Percentiles rank a stretch among this genome's conserved stretches.
Conservation (phyloP, 2,329 filamentous ascomycete genomes). For the Claviceps spartinae region DNA sequence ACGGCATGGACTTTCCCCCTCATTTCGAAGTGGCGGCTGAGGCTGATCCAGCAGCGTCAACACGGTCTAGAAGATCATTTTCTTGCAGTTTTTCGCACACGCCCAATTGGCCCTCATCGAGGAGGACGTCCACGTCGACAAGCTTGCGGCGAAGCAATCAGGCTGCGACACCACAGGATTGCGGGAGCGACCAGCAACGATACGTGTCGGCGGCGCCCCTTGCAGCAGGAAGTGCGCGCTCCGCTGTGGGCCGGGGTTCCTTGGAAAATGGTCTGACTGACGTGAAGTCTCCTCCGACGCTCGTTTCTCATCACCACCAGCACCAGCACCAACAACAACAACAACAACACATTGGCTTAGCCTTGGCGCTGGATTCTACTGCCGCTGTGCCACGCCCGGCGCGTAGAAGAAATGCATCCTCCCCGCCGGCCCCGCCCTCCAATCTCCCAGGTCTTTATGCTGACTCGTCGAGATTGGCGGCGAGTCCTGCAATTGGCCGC, state of each 20-base stretch:
- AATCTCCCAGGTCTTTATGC: conserved; percentile 38
- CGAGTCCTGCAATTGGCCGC: conserved; percentile 29
- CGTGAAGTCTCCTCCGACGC: conserved; percentile 3
- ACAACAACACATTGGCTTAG: conserved; percentile 3
- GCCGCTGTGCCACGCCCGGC: conserved; percentile 12
- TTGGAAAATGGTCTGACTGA: neutral
- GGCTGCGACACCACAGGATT: conserved; percentile 26
- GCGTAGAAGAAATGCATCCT: conserved; percentile 34
- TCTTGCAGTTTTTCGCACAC: conserved; percentile 48
- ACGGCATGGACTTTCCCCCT: conserved; percentile 10
- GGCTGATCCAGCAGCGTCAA: conserved; percentile 23
- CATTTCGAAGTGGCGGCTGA: conserved; percentile 15
- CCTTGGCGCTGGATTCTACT: conserved; percentile 8
- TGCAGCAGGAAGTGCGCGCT: conserved; percentile 14
- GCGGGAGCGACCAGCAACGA: conserved; percentile 29
- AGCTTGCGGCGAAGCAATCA: conserved; percentile 44
- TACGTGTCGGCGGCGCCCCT: conserved; percentile 43
- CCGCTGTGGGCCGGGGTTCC: conserved; percentile 17
- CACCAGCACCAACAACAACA: neutral
- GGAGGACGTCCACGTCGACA: conserved; percentile 40
- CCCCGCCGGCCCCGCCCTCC: conserved; percentile 42
- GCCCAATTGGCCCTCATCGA: conserved; percentile 9
- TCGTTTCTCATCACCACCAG: neutral
- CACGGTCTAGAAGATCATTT: conserved; percentile 36
- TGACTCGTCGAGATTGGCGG: conserved; percentile 35